A percentile compares a stretch with the other conserved stretches of the same genome.
Conservation (phyloP, 371 early-diverging fungal species). For the Rhizopus microsporus region DNA sequence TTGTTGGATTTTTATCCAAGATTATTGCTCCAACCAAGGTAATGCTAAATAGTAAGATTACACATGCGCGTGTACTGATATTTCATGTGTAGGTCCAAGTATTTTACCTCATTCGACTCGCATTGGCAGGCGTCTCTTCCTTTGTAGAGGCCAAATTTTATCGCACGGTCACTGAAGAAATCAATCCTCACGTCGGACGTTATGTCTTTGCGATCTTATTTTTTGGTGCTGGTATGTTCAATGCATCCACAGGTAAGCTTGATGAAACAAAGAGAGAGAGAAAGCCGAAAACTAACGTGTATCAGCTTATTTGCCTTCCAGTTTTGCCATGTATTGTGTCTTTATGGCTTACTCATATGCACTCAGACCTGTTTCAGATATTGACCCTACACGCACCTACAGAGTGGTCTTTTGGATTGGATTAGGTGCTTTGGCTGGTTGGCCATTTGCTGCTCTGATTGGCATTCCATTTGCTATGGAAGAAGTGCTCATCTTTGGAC, state of each 20-base stretch:
- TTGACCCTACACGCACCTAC: constrained; percentile 50
- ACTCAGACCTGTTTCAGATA: constrained; percentile 53
- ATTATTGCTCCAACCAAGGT: constrained; percentile 59
- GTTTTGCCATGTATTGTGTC: constrained; percentile 88
- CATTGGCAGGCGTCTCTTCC: constrained; percentile 65
- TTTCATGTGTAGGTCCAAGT: constrained; percentile 57
- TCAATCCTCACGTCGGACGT: constrained; percentile 69
- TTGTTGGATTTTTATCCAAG: constrained; percentile 45
- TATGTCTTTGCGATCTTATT: constrained; percentile 66
- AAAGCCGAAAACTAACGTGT: neutral
- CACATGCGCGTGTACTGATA: neutral
- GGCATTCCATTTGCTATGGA: constrained; percentile 81
- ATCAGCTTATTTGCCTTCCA: constrained; percentile 86
- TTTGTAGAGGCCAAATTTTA: constrained; percentile 77
- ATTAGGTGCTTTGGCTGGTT: constrained; percentile 76
- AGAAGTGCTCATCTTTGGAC: constrained; percentile 62
- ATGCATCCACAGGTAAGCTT: constrained; percentile 69
- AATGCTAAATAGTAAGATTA: constrained; percentile 8
- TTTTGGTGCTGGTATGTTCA: constrained; percentile 86
- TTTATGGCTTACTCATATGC: constrained; percentile 76
- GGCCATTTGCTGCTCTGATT: constrained; percentile 86
- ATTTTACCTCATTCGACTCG: constrained; percentile 74
- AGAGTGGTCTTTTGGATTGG: constrained; percentile 64
- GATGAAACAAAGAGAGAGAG: neutral
- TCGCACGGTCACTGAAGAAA: constrained; percentile 59